Conservation (phyloP, 2,329 filamentous ascomycete genomes). For the Pezicula neosporulosa region DNA sequence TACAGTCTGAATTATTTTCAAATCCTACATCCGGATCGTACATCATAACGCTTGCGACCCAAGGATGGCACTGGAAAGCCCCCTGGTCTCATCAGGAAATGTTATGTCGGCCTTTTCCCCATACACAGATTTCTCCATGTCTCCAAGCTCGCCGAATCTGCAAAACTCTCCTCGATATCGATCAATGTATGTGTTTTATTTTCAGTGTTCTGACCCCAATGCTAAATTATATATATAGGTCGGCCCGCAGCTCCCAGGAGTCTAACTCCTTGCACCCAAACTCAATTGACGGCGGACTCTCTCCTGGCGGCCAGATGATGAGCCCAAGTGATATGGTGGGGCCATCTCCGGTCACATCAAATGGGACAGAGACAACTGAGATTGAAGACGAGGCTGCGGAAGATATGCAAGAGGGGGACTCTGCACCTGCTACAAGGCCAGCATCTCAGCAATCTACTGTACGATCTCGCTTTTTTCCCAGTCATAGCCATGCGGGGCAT, state of each 20-base stretch:
- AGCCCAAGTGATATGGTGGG: constrained; percentile 70
- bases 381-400: constrained; percentile 75
- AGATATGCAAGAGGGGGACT: constrained; percentile 42
- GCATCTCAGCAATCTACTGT: constrained; percentile 20
- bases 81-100: constrained; percentile 58
- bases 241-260: constrained; percentile 40
- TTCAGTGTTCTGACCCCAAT: neutral
- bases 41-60: constrained; percentile 12
- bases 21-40: constrained; percentile 3
- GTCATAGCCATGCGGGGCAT: constrained; percentile 6
- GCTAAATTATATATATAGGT: constrained; percentile 30
- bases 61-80: constrained; percentile 58
- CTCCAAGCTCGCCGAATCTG: constrained; percentile 47
- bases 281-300: constrained; percentile 34
- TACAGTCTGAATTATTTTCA: constrained; percentile 6
- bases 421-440: constrained; percentile 32
- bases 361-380: constrained; percentile 78
- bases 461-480: neutral
- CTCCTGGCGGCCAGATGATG: constrained; percentile 41
- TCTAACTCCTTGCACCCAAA: constrained; percentile 48
- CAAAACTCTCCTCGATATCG: constrained; percentile 42
- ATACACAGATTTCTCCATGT: constrained; percentile 51
- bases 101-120: constrained; percentile 51
- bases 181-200: constrained; percentile 41
- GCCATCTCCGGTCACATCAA: constrained; percentile 81